A percentile compares a stretch with the other conserved stretches of the same genome.
These are phyloP conservation scores for Aegilops sharonensis DNA, from an alignment of 176 grass and related monocot species.

Conservation along the genomic window DNA sequence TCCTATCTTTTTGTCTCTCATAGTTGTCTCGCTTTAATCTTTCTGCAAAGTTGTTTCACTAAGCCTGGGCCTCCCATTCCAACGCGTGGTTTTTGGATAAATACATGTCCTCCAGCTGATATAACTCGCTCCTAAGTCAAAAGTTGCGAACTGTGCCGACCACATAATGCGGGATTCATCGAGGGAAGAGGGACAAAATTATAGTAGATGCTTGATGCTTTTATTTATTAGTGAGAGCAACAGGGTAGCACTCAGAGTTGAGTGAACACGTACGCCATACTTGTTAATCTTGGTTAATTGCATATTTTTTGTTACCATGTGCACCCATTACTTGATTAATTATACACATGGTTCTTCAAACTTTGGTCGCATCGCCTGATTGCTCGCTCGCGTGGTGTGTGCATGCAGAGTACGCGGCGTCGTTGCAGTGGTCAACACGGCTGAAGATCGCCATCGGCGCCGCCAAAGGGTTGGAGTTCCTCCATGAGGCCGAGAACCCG, in stretches of 20 bases:
- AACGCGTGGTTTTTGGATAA: conserved; percentile 21
- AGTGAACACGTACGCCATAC: background rate
- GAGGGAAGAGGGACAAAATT: background rate
- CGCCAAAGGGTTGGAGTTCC: conserved; percentile 82
- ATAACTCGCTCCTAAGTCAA: conserved; percentile 17
- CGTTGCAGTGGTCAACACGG: conserved; percentile 85
- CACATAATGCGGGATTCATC: background rate
- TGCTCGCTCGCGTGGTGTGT: background rate
- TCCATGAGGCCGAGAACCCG: conserved; percentile 83
- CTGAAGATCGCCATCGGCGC: conserved; percentile 87
- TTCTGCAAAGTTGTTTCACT: conserved; percentile 19
- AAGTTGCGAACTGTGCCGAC: conserved; percentile 6
- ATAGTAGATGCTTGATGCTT: background rate
- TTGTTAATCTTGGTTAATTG: background rate
- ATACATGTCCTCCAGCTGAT: background rate
- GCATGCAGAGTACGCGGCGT: conserved; percentile 57
- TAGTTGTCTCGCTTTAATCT: background rate
- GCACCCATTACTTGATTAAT: background rate
- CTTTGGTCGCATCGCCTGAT: conserved; percentile 15
- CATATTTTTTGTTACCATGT: background rate
- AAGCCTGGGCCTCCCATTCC: background rate
- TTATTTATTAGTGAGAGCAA: background rate
- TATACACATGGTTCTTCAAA: background rate
- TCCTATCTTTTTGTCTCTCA: background rate
- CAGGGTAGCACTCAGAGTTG: background rate